Conservation (phyloP, 2,329 filamentous ascomycete species). For the Diaporthe citri region DNA sequence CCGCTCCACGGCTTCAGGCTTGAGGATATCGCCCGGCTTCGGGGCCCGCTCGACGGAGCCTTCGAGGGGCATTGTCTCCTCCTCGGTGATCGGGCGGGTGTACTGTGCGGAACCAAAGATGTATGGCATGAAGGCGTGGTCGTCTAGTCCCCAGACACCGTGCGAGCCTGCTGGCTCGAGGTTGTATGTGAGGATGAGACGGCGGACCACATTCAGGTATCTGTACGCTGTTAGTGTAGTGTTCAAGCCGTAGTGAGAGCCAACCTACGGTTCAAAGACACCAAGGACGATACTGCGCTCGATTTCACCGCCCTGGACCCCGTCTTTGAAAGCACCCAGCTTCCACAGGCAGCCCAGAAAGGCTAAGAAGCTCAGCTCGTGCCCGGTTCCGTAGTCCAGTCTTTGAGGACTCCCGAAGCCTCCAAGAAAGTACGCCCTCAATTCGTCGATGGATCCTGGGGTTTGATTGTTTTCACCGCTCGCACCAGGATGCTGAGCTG, state of each 20-base stretch:
- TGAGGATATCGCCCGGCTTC: slow-evolving; percentile 77
- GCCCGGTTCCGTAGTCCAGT: slow-evolving; percentile 95
- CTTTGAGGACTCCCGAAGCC: slow-evolving; percentile 90
- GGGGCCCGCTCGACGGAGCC: slow-evolving; percentile 82
- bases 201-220: slow-evolving; percentile 84
- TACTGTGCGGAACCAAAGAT: slow-evolving; percentile 95
- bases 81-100: slow-evolving; percentile 77
- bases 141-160: slow-evolving; percentile 98
- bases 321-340: slow-evolving; percentile 80
- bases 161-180: slow-evolving; percentile 96
- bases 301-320: slow-evolving; percentile 62
- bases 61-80: slow-evolving; percentile 78
- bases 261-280: slow-evolving; percentile 82
- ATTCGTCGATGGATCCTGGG: slow-evolving; percentile 64
- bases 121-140: slow-evolving; percentile 94
- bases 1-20: slow-evolving; percentile 72
- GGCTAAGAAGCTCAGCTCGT: slow-evolving; percentile 94
- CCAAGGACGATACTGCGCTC: slow-evolving; percentile 87
- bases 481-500: slow-evolving; percentile 3
- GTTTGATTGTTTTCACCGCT: slow-evolving; percentile 21
- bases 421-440: slow-evolving; percentile 84
- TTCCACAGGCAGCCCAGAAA: slow-evolving; percentile 95
- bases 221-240: slow-evolving; percentile 55
- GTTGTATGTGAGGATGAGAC: slow-evolving; percentile 89
- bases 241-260: background rate